Conservation (phyloP, 306 rosid species). For the Sindora glabra region DNA sequence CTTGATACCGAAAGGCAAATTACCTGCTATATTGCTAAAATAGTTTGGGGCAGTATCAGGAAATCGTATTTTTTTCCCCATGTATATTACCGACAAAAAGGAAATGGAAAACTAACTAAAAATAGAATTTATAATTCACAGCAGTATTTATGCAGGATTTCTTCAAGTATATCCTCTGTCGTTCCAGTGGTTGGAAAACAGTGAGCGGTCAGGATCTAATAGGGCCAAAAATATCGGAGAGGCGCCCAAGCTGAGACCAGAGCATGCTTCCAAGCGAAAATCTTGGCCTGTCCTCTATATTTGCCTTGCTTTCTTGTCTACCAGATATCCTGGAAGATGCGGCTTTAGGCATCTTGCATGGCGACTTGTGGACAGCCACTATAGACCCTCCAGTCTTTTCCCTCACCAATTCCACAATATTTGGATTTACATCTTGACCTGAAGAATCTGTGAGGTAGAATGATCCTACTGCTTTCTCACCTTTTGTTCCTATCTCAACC, state of each 20-base stretch:
- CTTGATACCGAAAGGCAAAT: too few species aligned
- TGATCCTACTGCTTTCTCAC: slow-evolving; percentile 57
- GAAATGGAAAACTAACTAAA: too few species aligned
- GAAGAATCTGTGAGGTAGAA: slow-evolving; percentile 58
- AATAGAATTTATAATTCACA: too few species aligned
- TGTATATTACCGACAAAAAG: too few species aligned
- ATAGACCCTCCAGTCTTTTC: slow-evolving; percentile 59
- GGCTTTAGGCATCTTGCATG: slow-evolving; percentile 20
- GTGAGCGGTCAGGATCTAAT: slow-evolving; percentile 32
- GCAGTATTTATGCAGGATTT: too few species aligned
- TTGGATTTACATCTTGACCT: slow-evolving; percentile 42
- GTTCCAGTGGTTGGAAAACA: neutral
- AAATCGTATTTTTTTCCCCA: too few species aligned
- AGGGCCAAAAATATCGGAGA: slow-evolving; percentile 48
- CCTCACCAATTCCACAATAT: slow-evolving; percentile 37
- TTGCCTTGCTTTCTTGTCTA: neutral
- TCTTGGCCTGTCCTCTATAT: slow-evolving; percentile 22
- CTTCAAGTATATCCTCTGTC: neutral
- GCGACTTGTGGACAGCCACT: slow-evolving; percentile 35
- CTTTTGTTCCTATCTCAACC: slow-evolving; percentile 40
- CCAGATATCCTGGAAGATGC: slow-evolving; percentile 9
- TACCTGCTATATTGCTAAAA: too few species aligned
- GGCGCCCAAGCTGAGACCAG: slow-evolving; percentile 69
- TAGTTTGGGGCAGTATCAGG: too few species aligned
- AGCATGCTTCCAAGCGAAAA: slow-evolving; percentile 60